These are phyloP conservation scores for Athelia sp. DNA, from an alignment of 1,284 basidiomycete genomes.

Conservation along the genomic window DNA sequence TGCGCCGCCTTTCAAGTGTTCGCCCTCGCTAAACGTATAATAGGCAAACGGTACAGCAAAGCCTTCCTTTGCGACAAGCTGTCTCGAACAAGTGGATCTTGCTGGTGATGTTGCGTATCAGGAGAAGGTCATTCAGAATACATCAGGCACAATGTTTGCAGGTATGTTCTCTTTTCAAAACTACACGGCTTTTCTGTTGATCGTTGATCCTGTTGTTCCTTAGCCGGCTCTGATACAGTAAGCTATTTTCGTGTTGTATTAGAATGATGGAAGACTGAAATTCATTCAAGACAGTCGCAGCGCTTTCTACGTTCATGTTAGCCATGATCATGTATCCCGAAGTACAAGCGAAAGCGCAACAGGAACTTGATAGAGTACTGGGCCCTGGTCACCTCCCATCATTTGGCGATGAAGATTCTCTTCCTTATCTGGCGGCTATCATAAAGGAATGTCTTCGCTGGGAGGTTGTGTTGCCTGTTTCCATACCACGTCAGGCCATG, in stretches of 20 bases:
- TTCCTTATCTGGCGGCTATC: background rate
- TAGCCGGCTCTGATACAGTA: too few species aligned
- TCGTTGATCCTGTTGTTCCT: too few species aligned
- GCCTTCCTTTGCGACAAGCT: background rate
- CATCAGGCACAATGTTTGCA: background rate
- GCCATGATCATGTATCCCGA: conserved; percentile 19
- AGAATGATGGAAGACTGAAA: too few species aligned
- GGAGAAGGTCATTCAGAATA: background rate
- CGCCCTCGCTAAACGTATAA: too few species aligned
- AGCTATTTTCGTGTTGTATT: background rate
- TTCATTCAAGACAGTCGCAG: conserved; percentile 2
- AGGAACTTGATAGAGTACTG: conserved; percentile 19
- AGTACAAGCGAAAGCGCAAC: conserved; percentile 16
- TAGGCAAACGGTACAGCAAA: background rate
- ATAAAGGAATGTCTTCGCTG: background rate
- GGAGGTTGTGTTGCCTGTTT: background rate
- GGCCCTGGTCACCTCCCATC: conserved; percentile 15
- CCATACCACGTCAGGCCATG: conserved; percentile 4
- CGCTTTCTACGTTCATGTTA: conserved; percentile 13
- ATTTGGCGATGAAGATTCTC: background rate
- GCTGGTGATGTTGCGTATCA: background rate
- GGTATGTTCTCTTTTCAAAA: background rate
- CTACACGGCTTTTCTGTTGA: too few species aligned
- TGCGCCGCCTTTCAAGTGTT: background rate
- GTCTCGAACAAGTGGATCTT: background rate